phyloP scores from a whole-genome alignment of 2,329 filamentous ascomycete species.

The Ophiosphaerella narmari region DNA sequence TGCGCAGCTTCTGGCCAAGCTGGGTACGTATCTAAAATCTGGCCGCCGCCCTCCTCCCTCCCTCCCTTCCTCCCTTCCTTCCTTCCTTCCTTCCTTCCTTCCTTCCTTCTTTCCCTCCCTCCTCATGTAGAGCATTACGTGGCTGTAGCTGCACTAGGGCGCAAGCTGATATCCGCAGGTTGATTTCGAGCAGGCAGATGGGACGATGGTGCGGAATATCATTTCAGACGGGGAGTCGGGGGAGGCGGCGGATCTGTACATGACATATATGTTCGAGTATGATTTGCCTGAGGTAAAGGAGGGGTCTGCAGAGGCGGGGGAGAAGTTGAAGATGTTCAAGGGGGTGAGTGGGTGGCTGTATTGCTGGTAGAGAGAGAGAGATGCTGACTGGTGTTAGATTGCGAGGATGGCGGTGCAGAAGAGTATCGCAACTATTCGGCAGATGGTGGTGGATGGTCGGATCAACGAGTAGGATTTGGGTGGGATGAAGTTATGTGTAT shows the following conservation, averaged over 20 bases:
- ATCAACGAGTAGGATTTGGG: conserved; percentile 21
- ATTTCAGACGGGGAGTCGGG: conserved; percentile 46
- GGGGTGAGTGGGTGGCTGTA: conserved; percentile 19
- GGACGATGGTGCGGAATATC: conserved; percentile 52
- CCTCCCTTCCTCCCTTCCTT: neutral
- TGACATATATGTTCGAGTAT: conserved; percentile 56
- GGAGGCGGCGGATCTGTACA: conserved; percentile 41
- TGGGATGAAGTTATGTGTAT: neutral
- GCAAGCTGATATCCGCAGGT: conserved; percentile 16
- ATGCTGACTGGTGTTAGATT: conserved; percentile 27
- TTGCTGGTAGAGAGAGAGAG: neutral
- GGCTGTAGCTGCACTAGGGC: too few relatives aligned
- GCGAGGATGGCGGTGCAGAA: conserved; percentile 51
- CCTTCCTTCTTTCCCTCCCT: too few relatives aligned
- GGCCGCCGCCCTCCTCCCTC: neutral
- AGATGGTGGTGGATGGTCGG: conserved; percentile 48
- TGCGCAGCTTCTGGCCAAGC: conserved; percentile 45
- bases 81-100: neutral
- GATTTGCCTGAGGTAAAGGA: conserved; percentile 41
- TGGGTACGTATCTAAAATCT: conserved; percentile 39
- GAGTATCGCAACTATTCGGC: conserved; percentile 49
- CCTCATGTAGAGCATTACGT: too few relatives aligned
- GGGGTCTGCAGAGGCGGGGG: conserved; percentile 41
- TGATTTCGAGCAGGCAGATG: conserved; percentile 52
- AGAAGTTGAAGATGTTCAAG: conserved; percentile 31